Evolutionary conservation across 148 eudicot species (phyloP).

Genomic region (Limonium bicolor): DNA sequence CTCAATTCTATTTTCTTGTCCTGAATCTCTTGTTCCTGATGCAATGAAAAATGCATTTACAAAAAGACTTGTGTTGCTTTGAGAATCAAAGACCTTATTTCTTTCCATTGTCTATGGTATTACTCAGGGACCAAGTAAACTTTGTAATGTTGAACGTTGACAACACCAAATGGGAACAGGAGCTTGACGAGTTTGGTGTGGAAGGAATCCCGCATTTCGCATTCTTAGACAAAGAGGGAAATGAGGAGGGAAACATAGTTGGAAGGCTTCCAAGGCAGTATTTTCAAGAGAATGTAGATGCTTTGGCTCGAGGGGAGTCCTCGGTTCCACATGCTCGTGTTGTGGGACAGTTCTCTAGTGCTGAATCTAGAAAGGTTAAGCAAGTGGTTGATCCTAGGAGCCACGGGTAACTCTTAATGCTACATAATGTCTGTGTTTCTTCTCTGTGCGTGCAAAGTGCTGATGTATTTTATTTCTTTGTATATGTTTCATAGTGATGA

Average conservation of each 20-base stretch:
- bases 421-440: too few species aligned
- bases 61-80: too few species aligned
- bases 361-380: constrained; percentile 70
- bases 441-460: too few species aligned
- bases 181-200: constrained; percentile 95
- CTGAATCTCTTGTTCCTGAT: too few species aligned
- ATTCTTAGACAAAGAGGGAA: constrained; percentile 74
- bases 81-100: too few species aligned
- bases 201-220: constrained; percentile 99
- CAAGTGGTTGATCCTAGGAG: constrained; percentile 93
- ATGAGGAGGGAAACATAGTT: constrained; percentile 89
- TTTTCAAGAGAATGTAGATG: constrained; percentile 68
- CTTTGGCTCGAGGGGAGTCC: constrained; percentile 61
- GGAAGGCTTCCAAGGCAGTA: constrained; percentile 72
- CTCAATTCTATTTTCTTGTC: not conserved
- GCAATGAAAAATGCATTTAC: too few species aligned
- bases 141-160: constrained; percentile 97
- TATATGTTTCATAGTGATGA: too few species aligned
- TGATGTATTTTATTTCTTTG: too few species aligned
- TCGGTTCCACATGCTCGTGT: constrained; percentile 86
- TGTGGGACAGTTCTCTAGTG: constrained; percentile 67
- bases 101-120: not conserved
- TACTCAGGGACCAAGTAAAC: constrained; percentile 74
- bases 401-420: constrained; percentile 59
- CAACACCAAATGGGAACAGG: constrained; percentile 98